Conservation (phyloP, 306 rosid species). For the Corylus heterophylla region DNA sequence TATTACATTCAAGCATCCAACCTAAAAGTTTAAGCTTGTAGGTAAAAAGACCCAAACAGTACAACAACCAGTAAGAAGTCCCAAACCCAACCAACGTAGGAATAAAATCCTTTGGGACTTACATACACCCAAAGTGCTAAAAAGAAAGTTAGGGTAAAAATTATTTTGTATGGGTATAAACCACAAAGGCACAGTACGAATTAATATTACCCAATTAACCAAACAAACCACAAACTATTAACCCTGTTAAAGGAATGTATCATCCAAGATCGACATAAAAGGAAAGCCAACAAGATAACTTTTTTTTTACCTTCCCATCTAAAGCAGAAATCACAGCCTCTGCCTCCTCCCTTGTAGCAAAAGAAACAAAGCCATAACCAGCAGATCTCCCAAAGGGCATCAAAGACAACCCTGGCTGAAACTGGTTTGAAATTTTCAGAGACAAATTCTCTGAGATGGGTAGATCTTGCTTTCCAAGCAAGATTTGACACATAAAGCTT, state of each 20-base stretch:
- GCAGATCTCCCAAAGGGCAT: slow-evolving; percentile 64
- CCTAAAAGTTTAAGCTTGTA: not conserved
- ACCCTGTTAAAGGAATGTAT: not conserved
- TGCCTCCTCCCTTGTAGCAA: slow-evolving; percentile 71
- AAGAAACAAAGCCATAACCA: slow-evolving; percentile 89
- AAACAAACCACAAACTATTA: not conserved
- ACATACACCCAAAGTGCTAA: not conserved
- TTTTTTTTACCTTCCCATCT: slow-evolving; percentile 69
- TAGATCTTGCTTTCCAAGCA: slow-evolving; percentile 80
- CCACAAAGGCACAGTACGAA: not conserved
- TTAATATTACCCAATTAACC: not conserved
- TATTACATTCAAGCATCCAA: not conserved
- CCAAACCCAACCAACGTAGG: not conserved
- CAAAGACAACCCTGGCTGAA: slow-evolving; percentile 84
- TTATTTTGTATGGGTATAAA: not conserved
- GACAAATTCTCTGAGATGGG: slow-evolving; percentile 67
- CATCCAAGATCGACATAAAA: not conserved
- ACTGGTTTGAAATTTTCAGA: slow-evolving; percentile 70
- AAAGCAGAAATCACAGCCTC: slow-evolving; percentile 69
- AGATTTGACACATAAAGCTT: slow-evolving; percentile 72
- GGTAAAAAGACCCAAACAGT: not conserved
- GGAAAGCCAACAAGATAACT: slow-evolving; percentile 12
- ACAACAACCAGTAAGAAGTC: not conserved
- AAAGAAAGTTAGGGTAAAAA: not conserved
- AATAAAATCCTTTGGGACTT: not conserved